These are phyloP conservation scores for Lantana camara DNA, from an alignment of 257 asterid species.

Conservation along the genomic window DNA sequence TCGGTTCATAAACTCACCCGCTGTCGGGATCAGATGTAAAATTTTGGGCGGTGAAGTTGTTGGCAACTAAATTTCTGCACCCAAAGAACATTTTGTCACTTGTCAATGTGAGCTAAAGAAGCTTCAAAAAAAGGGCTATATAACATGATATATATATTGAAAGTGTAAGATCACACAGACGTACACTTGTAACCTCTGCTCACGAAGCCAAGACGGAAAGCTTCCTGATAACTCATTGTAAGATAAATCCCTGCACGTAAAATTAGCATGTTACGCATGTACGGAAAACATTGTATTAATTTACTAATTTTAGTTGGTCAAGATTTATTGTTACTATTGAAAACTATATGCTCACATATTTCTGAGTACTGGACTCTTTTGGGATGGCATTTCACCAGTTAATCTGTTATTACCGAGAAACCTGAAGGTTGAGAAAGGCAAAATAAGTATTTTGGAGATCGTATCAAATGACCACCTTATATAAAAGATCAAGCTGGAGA, in stretches of 20 bases:
- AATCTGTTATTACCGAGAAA: conserved; percentile 81
- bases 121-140: neutral
- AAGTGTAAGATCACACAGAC: conserved; percentile 13
- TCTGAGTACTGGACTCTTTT: conserved; percentile 44
- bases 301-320: no score
- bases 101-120: neutral
- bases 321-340: no score
- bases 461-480: no score
- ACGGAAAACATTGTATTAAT: no score
- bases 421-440: conserved; percentile 41
- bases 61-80: conserved; percentile 69
- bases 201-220: conserved; percentile 73
- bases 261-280: conserved; percentile 1
- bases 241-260: conserved; percentile 68
- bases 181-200: conserved; percentile 57
- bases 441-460: neutral
- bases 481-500: neutral
- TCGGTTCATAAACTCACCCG: conserved; percentile 46
- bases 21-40: no score
- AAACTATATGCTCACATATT: conserved; percentile 47
- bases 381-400: conserved; percentile 59
- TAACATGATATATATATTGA: neutral
- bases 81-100: conserved; percentile 9
- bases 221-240: conserved; percentile 75
- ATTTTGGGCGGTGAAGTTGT: conserved; percentile 57